Conservation (phyloP, 106 monocot genomes). For the Allium sativum region DNA sequence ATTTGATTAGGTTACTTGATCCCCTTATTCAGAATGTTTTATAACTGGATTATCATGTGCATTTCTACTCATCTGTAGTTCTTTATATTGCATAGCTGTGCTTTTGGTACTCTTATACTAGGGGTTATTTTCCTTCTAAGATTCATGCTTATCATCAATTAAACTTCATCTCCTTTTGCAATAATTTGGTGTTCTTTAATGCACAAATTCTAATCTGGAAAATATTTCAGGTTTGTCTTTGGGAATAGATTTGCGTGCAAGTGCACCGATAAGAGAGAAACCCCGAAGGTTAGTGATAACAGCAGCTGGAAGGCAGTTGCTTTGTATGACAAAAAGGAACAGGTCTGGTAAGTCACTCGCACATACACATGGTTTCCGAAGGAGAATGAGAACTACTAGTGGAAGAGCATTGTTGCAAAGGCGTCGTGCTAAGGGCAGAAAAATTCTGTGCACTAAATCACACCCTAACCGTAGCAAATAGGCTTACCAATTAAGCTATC, state of each 20-base stretch:
- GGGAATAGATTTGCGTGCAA: slow-evolving; percentile 3
- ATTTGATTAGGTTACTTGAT: too few species aligned
- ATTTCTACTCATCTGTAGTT: too few species aligned
- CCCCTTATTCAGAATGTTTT: too few species aligned
- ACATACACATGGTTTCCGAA: slow-evolving; percentile 77
- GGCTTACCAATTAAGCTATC: slow-evolving; percentile 4
- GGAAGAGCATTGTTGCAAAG: slow-evolving; percentile 49
- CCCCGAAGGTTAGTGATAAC: slow-evolving; percentile 37
- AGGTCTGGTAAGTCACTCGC: slow-evolving; percentile 92
- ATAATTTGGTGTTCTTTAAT: not conserved
- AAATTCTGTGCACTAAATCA: slow-evolving; percentile 83
- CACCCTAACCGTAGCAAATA: slow-evolving; percentile 53
- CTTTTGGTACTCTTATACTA: too few species aligned
- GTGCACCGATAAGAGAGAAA: not conserved
- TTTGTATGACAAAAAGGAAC: slow-evolving; percentile 69
- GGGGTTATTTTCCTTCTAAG: too few species aligned
- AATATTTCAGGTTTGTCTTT: not conserved
- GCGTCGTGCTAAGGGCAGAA: slow-evolving; percentile 55
- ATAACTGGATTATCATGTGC: too few species aligned
- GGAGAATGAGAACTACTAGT: slow-evolving; percentile 57
- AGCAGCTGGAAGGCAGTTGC: slow-evolving; percentile 50
- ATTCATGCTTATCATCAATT: too few species aligned
- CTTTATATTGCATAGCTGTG: too few species aligned
- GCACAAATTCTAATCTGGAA: too few species aligned
- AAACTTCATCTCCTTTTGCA: not conserved